phyloP scores from a whole-genome alignment of 2,329 filamentous ascomycete species.

The Alternaria sp. region DNA sequence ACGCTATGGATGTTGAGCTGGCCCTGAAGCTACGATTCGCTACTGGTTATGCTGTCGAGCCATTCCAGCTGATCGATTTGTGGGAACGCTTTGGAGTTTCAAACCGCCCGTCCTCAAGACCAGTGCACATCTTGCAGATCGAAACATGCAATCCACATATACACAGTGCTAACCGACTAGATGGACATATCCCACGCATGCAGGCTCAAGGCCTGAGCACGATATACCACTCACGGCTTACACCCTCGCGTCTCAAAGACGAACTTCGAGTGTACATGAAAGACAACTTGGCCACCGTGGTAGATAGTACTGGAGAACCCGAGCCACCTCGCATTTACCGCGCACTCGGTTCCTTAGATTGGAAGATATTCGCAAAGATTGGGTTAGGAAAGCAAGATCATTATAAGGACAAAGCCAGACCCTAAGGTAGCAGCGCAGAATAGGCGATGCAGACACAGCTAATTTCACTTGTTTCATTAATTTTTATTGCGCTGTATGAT shows the following conservation, averaged over 20 bases:
- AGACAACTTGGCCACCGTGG: not conserved
- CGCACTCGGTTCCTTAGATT: not conserved
- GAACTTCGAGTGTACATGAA: constrained; percentile 6
- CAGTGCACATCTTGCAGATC: constrained; percentile 18
- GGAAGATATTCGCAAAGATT: not conserved
- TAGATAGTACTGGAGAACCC: not conserved
- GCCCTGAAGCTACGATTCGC: constrained; percentile 19
- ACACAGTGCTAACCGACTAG: constrained; percentile 16
- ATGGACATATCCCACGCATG: constrained; percentile 19
- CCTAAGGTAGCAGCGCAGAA: not conserved
- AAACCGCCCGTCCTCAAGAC: not conserved
- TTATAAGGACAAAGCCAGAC: not conserved
- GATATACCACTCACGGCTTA: constrained; percentile 17
- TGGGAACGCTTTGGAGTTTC: constrained; percentile 11
- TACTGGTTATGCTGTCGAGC: constrained; percentile 24
- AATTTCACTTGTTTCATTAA: not conserved
- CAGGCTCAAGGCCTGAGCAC: constrained; percentile 18
- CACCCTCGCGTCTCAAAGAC: constrained; percentile 1
- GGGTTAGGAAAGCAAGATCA: not conserved
- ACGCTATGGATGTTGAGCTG: constrained; percentile 20
- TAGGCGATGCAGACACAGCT: not conserved
- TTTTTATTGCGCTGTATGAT: not conserved
- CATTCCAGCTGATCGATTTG: constrained; percentile 17
- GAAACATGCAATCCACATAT: constrained; percentile 22
- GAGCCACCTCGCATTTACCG: not conserved